A percentile compares a stretch with the other conserved stretches of the same genome.
Evolutionary conservation across 2,329 filamentous ascomycete genomes (phyloP).

Genomic region (Lasiodiplodia theobromae): DNA sequence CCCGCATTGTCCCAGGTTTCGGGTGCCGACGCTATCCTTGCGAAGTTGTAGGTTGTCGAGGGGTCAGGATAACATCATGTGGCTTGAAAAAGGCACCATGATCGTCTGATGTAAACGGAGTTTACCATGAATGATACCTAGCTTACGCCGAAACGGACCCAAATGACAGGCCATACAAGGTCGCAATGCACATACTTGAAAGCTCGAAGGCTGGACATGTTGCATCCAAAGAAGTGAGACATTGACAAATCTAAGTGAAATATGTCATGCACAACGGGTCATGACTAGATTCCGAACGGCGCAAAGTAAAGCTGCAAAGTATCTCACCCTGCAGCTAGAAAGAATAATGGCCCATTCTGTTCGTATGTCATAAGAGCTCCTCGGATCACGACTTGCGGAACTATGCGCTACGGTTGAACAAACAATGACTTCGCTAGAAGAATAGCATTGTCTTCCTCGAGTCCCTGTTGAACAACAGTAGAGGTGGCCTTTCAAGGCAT

Average conservation of each 20-base stretch:
- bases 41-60: constrained; percentile 51
- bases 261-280: neutral
- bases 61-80: neutral
- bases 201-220: neutral
- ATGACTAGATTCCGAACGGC: no score
- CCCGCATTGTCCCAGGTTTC: constrained; percentile 51
- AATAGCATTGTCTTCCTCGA: neutral
- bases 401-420: neutral
- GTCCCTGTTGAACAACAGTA: neutral
- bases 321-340: neutral
- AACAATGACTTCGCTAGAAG: neutral
- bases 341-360: neutral
- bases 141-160: no score
- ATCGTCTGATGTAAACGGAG: neutral
- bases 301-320: neutral
- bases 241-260: neutral
- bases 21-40: constrained; percentile 55
- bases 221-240: neutral
- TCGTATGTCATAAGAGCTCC: neutral
- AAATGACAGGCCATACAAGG: neutral
- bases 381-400: neutral
- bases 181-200: neutral
- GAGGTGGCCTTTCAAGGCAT: constrained; percentile 34
- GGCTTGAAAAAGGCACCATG: neutral
- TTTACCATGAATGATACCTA: constrained; percentile 11